Conservation (phyloP, 345 rosid genomes). For the Brassica napus region Da-Ae NC_063442.1:5020501-5021000, state of each 20-base stretch:
- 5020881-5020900: neutral
- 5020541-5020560: neutral
- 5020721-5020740: neutral
- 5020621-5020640: neutral
- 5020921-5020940: neutral
- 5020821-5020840: neutral
- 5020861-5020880: neutral
- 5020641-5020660: neutral
- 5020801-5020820: neutral
- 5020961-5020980: too few relatives aligned
- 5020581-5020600: neutral
- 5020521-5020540: neutral
- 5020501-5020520: neutral
- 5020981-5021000: too few relatives aligned
- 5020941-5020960: too few relatives aligned
- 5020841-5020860: neutral
- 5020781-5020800: slow-evolving; percentile 3
- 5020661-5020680: neutral
- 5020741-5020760: slow-evolving; percentile 26
- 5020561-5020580: neutral
- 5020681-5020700: neutral
- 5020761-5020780: slow-evolving; percentile 24
- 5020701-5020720: neutral
- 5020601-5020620: neutral
- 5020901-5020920: neutral